Percentiles rank a stretch among this genome's conserved stretches.
Conservation (phyloP, 192 early-diverging fungal genomes). For the Neocallimastix lanati region DNA sequence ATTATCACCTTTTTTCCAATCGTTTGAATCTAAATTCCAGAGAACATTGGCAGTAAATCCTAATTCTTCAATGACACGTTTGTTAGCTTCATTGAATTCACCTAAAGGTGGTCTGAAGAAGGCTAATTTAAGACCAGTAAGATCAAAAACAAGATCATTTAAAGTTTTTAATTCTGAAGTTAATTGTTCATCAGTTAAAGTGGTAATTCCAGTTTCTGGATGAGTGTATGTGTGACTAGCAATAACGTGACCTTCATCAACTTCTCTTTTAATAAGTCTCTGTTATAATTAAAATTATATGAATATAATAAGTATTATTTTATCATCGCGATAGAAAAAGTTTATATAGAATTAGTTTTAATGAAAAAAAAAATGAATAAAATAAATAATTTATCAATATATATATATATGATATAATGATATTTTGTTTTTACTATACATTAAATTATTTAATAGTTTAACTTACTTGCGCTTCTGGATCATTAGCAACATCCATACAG, state of each 20-base stretch:
- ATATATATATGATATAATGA: not conserved
- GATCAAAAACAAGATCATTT: not conserved
- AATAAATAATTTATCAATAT: no score
- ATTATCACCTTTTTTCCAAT: not conserved
- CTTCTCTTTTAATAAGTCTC: not conserved
- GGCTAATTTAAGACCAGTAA: not conserved
- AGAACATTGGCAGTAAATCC: not conserved
- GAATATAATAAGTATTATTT: no score
- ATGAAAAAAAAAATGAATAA: no score
- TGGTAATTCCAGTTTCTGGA: not conserved
- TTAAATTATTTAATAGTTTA: no score
- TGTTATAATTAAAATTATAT: no score
- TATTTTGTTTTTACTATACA: no score
- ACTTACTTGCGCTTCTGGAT: not conserved
- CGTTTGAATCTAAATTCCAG: not conserved
- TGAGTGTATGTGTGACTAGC: not conserved
- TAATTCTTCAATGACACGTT: not conserved
- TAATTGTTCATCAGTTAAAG: not conserved
- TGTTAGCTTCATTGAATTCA: not conserved
- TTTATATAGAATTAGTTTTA: no score
- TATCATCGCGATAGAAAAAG: no score
- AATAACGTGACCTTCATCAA: not conserved
- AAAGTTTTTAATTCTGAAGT: not conserved
- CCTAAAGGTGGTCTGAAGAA: not conserved
- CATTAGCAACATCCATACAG: not conserved